phyloP scores from a whole-genome alignment of 2,329 filamentous ascomycete genomes.

The Colletotrichum tamarilloi region DNA sequence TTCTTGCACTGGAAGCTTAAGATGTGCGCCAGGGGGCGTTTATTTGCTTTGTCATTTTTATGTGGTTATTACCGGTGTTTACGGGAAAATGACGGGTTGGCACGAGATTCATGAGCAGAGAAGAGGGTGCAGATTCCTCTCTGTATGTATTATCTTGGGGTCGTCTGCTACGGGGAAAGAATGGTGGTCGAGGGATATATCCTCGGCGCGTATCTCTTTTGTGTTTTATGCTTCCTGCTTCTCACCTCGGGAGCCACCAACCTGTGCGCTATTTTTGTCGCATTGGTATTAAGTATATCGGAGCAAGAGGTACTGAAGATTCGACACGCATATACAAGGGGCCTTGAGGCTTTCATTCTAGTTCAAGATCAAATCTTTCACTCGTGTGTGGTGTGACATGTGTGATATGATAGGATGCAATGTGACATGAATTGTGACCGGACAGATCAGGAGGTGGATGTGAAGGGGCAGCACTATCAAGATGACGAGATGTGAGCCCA shows the following conservation, averaged over 20 bases:
- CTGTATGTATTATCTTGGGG: slow-evolving; percentile 33
- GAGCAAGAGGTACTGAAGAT: slow-evolving; percentile 27
- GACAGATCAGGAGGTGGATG: neutral
- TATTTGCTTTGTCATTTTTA: slow-evolving; percentile 30
- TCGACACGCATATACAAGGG: slow-evolving; percentile 30
- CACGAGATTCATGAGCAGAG: slow-evolving; percentile 33
- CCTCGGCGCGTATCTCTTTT: slow-evolving; percentile 10
- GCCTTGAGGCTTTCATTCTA: slow-evolving; percentile 11
- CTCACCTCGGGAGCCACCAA: slow-evolving; percentile 1
- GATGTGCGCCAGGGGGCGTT: slow-evolving; percentile 29
- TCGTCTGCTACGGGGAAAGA: slow-evolving; percentile 3
- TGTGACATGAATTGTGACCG: neutral
- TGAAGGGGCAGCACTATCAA: no score
- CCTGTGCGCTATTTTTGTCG: slow-evolving; percentile 2
- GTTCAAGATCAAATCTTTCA: neutral
- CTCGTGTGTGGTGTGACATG: neutral
- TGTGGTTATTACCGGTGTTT: slow-evolving; percentile 9
- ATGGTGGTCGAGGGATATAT: neutral
- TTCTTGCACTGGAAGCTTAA: slow-evolving; percentile 17
- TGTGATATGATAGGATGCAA: neutral
- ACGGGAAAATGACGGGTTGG: slow-evolving; percentile 30
- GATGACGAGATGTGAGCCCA: no score
- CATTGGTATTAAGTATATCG: slow-evolving; percentile 21
- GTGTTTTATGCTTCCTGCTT: slow-evolving; percentile 7
- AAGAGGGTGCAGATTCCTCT: slow-evolving; percentile 10